Base-by-base conservation (phyloP, 2,329 filamentous ascomycete species). In the Tolypocladium cylindrosporum region DNA sequence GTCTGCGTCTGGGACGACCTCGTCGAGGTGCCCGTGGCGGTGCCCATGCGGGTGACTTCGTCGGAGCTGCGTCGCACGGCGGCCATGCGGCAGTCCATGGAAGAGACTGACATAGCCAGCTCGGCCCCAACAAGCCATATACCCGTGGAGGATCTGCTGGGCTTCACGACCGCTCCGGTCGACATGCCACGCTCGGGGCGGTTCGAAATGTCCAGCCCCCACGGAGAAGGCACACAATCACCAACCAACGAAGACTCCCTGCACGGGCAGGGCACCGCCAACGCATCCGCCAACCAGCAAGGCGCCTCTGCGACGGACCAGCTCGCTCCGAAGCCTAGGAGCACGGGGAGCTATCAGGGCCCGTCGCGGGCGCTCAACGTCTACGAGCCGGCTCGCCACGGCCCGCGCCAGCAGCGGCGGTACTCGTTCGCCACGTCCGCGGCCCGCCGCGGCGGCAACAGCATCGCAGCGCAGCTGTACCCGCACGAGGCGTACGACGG, bases 1-100 rank as follows among this genome's bases (percentile, higher is more conserved):
- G 93, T 99, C 21, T 96, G 91, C 66, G 93, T 99, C 14, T 99
- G 94, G 94, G 94, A 99, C 68, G 94, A 99, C 69, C 77, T 97
- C 27, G 94, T 99, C 27, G 94, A 99, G 67, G 89, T 99, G 19
- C 94, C 94, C 2, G 88, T 97, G 54, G 94, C 92, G 3, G 91
- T 97, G 39, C 93, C 93, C 31, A 87, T 99, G 79, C 86, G 90
- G 55, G 83, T 84, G 10, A 89, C 92, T 9, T 93, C 90, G 5
- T 86, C 86, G n/a, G 93, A 97, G 68, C 87, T 90, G 77, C 86
- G 87, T 59, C 83, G 89, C 57, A 85, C 84, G 64, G 62, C 81
- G 81, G 55, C 73, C 71, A 56, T 77, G 76, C 66, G 71, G 19
- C 69, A 68, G 58, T 79, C 72, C 66, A 82, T 77, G 71, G 86